phyloP scores from a whole-genome alignment of 1,139 yeast species.

The Starmera stellimalicola region DNA sequence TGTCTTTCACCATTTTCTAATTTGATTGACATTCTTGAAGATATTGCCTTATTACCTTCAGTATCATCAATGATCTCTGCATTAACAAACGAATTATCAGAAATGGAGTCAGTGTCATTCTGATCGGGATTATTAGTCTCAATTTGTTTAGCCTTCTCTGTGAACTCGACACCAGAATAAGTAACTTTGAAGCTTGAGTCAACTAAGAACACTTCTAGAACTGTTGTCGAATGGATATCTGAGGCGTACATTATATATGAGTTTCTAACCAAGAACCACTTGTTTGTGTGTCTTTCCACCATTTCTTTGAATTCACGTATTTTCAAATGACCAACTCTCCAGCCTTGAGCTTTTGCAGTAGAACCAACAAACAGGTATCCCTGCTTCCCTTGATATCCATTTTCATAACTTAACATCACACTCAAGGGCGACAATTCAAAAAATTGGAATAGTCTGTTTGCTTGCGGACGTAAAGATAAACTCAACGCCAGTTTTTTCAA shows the following conservation, averaged over 20 bases:
- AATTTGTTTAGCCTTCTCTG: conserved; percentile 18
- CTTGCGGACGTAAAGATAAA: conserved; percentile 67
- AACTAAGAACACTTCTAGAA: conserved; percentile 82
- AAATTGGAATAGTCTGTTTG: conserved; percentile 74
- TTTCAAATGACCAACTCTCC: conserved; percentile 89
- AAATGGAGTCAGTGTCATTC: conserved; percentile 20
- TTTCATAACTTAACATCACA: conserved; percentile 73
- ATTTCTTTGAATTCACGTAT: conserved; percentile 73
- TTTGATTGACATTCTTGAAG: conserved; percentile 46
- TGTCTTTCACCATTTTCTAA: conserved; percentile 74
- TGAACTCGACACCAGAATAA: conserved; percentile 34
- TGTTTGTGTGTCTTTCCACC: conserved; percentile 83
- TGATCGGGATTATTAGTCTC: conserved; percentile 32
- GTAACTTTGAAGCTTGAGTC: conserved; percentile 59
- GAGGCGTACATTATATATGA: conserved; percentile 82
- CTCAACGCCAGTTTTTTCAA: conserved; percentile 49
- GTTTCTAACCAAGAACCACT: conserved; percentile 84
- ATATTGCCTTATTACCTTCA: conserved; percentile 19
- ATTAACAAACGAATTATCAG: conserved; percentile 17
- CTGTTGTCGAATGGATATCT: conserved; percentile 77
- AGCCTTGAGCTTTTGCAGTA: conserved; percentile 80
- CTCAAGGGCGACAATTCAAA: conserved; percentile 87
- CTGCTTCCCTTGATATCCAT: conserved; percentile 79
- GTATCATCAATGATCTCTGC: conserved; percentile 14
- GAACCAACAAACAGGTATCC: conserved; percentile 77